Conservation (phyloP, 1,284 basidiomycete genomes). For the Austropuccinia psidii region DNA sequence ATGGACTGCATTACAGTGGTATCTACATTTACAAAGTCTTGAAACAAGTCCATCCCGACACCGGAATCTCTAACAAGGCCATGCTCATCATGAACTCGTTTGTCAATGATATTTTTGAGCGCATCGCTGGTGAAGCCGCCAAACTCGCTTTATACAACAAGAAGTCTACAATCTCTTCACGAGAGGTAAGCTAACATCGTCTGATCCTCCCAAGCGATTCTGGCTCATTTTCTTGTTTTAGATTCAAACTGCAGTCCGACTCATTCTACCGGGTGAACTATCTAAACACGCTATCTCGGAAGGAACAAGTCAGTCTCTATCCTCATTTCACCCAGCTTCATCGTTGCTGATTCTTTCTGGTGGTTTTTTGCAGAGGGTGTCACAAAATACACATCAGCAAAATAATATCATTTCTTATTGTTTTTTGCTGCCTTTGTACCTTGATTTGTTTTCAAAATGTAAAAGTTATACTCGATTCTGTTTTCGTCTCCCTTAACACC, state of each 20-base stretch:
- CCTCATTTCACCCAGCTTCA: constrained; percentile 38
- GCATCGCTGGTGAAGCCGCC: constrained; percentile 49
- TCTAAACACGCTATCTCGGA: constrained; percentile 77
- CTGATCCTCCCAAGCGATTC: background rate
- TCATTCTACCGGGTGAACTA: constrained; percentile 76
- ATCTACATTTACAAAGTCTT: constrained; percentile 54
- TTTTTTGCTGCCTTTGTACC: too few relatives aligned
- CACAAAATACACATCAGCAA: constrained; percentile 55
- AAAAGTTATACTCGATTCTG: too few relatives aligned
- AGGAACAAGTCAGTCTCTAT: constrained; percentile 57
- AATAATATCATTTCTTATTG: too few relatives aligned
- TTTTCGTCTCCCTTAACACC: too few relatives aligned
- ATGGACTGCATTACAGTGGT: constrained; percentile 38
- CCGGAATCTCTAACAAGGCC: constrained; percentile 52
- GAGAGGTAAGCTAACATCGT: constrained; percentile 39
- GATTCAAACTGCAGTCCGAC: constrained; percentile 57
- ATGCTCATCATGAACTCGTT: constrained; percentile 49
- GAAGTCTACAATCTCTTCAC: constrained; percentile 62
- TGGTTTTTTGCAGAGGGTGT: constrained; percentile 41
- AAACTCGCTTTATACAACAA: constrained; percentile 63
- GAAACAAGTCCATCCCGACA: constrained; percentile 54
- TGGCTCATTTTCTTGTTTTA: constrained; percentile 41
- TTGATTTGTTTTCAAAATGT: too few relatives aligned
- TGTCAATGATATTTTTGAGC: constrained; percentile 52
- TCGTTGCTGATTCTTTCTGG: background rate